A percentile compares a stretch with the other conserved stretches of the same genome.
Evolutionary conservation across 495 filamentous ascomycete genomes (phyloP).

Genomic region (Penicillium roqueforti): DNA sequence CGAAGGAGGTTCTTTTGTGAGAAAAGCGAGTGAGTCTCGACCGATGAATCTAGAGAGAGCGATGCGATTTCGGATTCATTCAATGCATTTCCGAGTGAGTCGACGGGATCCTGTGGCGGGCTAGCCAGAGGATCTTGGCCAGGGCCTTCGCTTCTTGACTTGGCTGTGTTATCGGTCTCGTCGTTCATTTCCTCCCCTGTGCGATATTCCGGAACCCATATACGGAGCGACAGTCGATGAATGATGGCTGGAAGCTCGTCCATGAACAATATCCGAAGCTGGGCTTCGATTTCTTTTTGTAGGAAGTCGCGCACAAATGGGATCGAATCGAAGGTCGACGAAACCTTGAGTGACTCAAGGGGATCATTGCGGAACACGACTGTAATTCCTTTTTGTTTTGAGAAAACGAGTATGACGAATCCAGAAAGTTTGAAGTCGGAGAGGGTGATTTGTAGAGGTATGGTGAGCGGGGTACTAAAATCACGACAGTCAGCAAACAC

Average conservation of each 20-base stretch:
- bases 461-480: conserved; percentile 72
- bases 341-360: conserved; percentile 95
- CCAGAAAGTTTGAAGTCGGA: conserved; percentile 96
- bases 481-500: conserved; percentile 16
- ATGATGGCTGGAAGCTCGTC: conserved; percentile 96
- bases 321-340: conserved; percentile 97
- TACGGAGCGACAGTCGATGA: conserved; percentile 79
- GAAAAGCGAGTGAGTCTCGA: conserved; percentile 78
- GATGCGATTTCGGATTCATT: conserved; percentile 69
- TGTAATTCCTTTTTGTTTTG: conserved; percentile 91
- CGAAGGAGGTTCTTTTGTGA: conserved; percentile 85
- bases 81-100: conserved; percentile 69
- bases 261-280: conserved; percentile 89
- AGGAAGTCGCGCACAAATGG: conserved; percentile 96
- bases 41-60: conserved; percentile 67
- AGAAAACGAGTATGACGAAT: conserved; percentile 96
- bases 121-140: conserved; percentile 74
- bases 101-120: conserved; percentile 72
- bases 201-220: conserved; percentile 87
- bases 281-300: conserved; percentile 93
- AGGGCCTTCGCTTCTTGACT: conserved; percentile 34
- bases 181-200: conserved; percentile 52
- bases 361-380: conserved; percentile 98
- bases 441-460: conserved; percentile 91
- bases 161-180: conserved; percentile 22